Base-by-base conservation (phyloP, 345 rosid genomes). In the Eucalyptus tenuipes region DNA sequence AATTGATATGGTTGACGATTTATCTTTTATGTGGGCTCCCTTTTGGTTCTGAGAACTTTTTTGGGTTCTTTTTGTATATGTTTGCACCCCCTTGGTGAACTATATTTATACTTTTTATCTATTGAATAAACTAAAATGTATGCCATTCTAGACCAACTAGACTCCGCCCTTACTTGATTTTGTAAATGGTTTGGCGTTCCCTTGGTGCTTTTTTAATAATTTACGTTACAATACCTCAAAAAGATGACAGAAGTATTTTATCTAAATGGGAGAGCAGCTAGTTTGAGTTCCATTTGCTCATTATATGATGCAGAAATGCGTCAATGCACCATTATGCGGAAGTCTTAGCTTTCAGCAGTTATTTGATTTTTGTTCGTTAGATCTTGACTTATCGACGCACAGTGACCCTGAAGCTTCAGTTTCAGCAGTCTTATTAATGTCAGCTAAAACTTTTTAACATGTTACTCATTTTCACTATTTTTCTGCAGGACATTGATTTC, bases 401-500 rank as follows among this genome's bases (percentile, higher is more conserved):
- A 50, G 22, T 48, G 53, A 20, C 87, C 33, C 24, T 86, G 40
- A 49, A 86, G 61, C 45, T 52, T 86, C 40, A 48, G 61, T 50
- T 57, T 42, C 31, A 37, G 37, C 66, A 20, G 48, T 86, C 25
- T 55, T 49, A 13, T 75, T 11, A 75, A 40, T 75, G 84, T 75
- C 47, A 42, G 40, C 31, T 71, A 22, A 37, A 49, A 6, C 1
- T 75, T 75, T 37, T 5, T 37, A 75, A 40, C 82, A 37, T 75
- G 45, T 75, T 40, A 75, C 25, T 75, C 45, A 75, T 40, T 40
- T 75, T 44, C 7, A 5, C 84, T 75, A 13, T 29, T 85, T 85
- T 10, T n/a, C 88, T 93, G 66, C 92, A 98, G 99, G 99, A 98
- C 91, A 24, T 88, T 7, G 97, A 94, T 31, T 93, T 95, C 95